Conservation (phyloP, 2,329 filamentous ascomycete species). For the Cladosporium sp. region DNA sequence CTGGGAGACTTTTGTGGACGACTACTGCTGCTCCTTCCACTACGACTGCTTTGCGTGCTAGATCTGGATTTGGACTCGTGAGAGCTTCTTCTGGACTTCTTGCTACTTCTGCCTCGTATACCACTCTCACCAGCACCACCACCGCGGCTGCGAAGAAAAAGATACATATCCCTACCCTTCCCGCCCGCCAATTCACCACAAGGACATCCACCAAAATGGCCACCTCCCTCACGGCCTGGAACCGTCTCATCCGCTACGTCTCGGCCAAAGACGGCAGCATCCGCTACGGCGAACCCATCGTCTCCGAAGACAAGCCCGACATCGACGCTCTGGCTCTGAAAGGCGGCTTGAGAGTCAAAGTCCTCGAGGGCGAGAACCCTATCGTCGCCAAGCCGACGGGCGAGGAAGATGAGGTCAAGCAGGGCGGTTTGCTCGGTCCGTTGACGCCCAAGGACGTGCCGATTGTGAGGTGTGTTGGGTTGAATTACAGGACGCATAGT, state of each 20-base stretch:
- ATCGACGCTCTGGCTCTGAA: constrained; percentile 30
- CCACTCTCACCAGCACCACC: too few species aligned
- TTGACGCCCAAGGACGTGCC: constrained; percentile 49
- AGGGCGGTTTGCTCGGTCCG: constrained; percentile 44
- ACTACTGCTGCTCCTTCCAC: too few species aligned
- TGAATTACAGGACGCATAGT: constrained; percentile 56
- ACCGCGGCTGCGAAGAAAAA: too few species aligned
- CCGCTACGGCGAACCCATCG: constrained; percentile 71
- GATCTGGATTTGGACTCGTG: too few species aligned
- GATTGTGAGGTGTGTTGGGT: constrained; percentile 54
- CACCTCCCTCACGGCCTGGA: constrained; percentile 21
- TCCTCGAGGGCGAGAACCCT: constrained; percentile 45
- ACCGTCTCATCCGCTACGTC: constrained; percentile 67
- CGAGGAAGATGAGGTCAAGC: constrained; percentile 51
- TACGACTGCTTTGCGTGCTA: too few species aligned
- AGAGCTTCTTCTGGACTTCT: too few species aligned
- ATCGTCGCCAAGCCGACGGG: constrained; percentile 49
- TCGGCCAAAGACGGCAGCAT: constrained; percentile 59
- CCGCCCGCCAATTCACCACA: not conserved
- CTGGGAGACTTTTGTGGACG: too few species aligned
- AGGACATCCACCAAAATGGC: constrained; percentile 9
- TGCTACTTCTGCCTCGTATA: too few species aligned
- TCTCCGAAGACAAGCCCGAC: constrained; percentile 22
- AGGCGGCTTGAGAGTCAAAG: constrained; percentile 47
- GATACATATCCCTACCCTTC: too few species aligned